Percentiles rank a stretch among this genome's conserved stretches.
Conservation (phyloP, 1,284 basidiomycete species). For the Termitomyces sp. region DNA sequence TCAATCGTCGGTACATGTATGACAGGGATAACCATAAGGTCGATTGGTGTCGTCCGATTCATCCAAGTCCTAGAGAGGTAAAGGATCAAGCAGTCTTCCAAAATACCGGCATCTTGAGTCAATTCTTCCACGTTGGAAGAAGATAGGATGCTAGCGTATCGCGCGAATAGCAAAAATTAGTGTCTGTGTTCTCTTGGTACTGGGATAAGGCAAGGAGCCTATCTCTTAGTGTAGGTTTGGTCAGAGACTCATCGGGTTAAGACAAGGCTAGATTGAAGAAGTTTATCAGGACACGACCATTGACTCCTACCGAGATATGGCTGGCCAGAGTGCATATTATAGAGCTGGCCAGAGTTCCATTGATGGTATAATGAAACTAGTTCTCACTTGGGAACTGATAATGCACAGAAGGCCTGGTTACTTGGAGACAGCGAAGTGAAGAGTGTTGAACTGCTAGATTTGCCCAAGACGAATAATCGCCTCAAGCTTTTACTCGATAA, state of each 20-base stretch:
- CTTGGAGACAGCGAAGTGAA: too few species aligned
- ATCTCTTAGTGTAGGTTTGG: not conserved
- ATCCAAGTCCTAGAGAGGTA: not conserved
- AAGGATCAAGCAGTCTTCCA: not conserved
- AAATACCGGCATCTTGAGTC: not conserved
- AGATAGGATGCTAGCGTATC: not conserved
- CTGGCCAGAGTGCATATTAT: not conserved
- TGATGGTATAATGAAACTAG: not conserved
- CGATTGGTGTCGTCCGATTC: not conserved
- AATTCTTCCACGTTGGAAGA: not conserved
- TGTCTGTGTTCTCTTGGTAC: not conserved
- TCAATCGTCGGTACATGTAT: not conserved
- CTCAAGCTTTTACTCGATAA: too few species aligned
- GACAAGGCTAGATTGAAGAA: not conserved
- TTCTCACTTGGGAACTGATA: too few species aligned
- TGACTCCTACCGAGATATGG: not conserved
- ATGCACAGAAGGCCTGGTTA: too few species aligned
- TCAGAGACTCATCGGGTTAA: not conserved
- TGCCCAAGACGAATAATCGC: too few species aligned
- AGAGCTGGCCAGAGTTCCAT: not conserved
- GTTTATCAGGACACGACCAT: not conserved
- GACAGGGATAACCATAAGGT: not conserved
- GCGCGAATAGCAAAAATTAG: not conserved
- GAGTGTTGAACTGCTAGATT: too few species aligned
- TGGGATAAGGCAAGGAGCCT: not conserved